These are phyloP conservation scores for Cyberlindnera petersonii DNA, from an alignment of 805 yeast species.

Conservation along the genomic window DNA sequence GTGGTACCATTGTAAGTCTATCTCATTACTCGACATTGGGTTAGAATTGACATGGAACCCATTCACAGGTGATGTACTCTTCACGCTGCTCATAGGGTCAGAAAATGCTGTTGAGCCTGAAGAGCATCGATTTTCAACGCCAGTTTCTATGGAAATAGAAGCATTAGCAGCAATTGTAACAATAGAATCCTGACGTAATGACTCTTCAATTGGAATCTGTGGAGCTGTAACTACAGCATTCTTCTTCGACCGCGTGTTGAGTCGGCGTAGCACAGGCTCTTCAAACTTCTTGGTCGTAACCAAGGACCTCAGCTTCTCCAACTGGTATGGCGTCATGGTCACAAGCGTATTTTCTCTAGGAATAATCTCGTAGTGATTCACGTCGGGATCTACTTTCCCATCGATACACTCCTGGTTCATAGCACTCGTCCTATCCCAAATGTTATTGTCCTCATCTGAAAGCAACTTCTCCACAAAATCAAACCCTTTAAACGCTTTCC, in stretches of 20 bases:
- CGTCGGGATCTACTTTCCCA: slow-evolving; percentile 6
- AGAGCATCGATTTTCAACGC: too few relatives aligned
- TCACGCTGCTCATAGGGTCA: slow-evolving; percentile 5
- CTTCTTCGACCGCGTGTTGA: slow-evolving; percentile 16
- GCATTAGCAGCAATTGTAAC: too few relatives aligned
- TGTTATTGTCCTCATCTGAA: slow-evolving; percentile 27
- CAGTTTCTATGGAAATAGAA: too few relatives aligned
- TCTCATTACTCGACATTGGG: slow-evolving; percentile 18
- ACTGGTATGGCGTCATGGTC: slow-evolving; percentile 20
- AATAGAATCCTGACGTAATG: background rate
- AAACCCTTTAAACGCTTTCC: slow-evolving; percentile 56
- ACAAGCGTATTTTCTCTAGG: slow-evolving; percentile 26
- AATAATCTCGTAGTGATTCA: slow-evolving; percentile 22
- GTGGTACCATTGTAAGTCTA: slow-evolving; percentile 26
- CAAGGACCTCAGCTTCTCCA: slow-evolving; percentile 19
- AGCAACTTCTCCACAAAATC: slow-evolving; percentile 37
- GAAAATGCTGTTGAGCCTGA: slow-evolving; percentile 2
- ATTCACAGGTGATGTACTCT: slow-evolving; percentile 13
- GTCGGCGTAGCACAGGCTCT: slow-evolving; percentile 13
- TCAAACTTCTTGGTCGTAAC: slow-evolving; percentile 16
- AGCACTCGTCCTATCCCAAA: slow-evolving; percentile 25
- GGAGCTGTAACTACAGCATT: background rate
- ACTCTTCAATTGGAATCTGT: background rate
- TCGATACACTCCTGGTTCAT: slow-evolving; percentile 21
- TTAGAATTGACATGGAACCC: slow-evolving; percentile 22